Evolutionary conservation across 2,329 filamentous ascomycete species (phyloP).

Genomic region (Fusarium lyarnte): DNA sequence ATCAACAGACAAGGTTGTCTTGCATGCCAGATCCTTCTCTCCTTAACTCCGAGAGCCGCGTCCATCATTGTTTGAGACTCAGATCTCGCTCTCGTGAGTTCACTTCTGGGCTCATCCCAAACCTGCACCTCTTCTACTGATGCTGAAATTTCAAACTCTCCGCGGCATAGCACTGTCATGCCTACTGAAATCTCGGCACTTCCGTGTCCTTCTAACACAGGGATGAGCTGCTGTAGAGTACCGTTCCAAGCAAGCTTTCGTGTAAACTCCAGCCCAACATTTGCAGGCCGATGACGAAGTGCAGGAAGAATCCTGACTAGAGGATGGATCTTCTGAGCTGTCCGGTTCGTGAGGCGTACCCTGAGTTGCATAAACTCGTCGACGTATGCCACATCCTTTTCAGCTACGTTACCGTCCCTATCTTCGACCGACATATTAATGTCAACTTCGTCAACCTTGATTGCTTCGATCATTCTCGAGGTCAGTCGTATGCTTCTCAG

Average conservation of each 20-base stretch:
- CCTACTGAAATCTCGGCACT: conserved; percentile 72
- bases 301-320: conserved; percentile 81
- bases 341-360: conserved; percentile 80
- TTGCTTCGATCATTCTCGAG: conserved; percentile 81
- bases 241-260: conserved; percentile 88
- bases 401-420: conserved; percentile 33
- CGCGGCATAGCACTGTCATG: conserved; percentile 78
- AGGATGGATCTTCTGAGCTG: conserved; percentile 71
- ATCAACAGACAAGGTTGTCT: conserved; percentile 65
- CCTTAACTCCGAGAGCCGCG: conserved; percentile 65
- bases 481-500: conserved; percentile 79
- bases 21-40: conserved; percentile 73
- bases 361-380: conserved; percentile 73
- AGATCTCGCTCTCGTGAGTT: conserved; percentile 53
- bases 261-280: conserved; percentile 80
- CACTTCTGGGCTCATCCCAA: conserved; percentile 50
- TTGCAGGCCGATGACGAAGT: conserved; percentile 76
- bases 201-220: conserved; percentile 67
- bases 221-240: conserved; percentile 78
- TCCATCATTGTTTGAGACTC: conserved; percentile 68
- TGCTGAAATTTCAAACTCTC: conserved; percentile 83
- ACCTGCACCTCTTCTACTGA: conserved; percentile 82
- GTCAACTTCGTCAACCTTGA: conserved; percentile 82
- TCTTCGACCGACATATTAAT: conserved; percentile 68
- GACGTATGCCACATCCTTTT: conserved; percentile 46